Percentiles rank a stretch among this genome's conserved stretches.
phyloP scores from a whole-genome alignment of 192 early-diverging fungal species.

The Haplosporangium gracile region DNA sequence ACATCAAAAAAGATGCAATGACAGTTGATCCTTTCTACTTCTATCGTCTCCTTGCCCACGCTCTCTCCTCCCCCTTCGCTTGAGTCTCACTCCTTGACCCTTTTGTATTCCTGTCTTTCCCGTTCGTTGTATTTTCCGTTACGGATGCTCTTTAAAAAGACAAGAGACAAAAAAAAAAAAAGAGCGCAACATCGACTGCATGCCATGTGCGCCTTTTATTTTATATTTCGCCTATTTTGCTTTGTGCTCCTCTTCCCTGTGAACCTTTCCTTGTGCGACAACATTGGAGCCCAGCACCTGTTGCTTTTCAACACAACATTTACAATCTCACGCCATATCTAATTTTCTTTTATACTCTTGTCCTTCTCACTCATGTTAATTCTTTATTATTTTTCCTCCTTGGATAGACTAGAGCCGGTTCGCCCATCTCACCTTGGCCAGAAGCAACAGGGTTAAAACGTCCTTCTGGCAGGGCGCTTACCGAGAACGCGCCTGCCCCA shows the following conservation, averaged over 20 bases:
- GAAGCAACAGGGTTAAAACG: not conserved
- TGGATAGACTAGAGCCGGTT: constrained; percentile 41
- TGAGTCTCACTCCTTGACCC: not conserved
- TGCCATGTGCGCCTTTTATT: constrained; percentile 11
- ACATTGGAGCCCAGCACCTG: constrained; percentile 5
- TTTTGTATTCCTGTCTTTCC: not conserved
- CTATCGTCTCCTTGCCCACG: too few species aligned
- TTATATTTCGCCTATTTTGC: not conserved
- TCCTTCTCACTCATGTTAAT: too few species aligned
- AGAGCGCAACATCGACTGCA: constrained; percentile 4
- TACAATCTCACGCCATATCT: constrained; percentile 4
- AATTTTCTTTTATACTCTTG: not conserved
- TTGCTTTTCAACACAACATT: not conserved
- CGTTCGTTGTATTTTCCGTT: not conserved
- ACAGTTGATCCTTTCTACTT: not conserved
- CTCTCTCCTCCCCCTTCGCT: too few species aligned
- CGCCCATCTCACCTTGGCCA: constrained; percentile 16
- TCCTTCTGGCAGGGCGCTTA: not conserved
- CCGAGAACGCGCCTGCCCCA: constrained; percentile 2
- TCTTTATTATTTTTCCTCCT: not conserved
- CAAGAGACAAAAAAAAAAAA: not conserved
- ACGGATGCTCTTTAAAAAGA: not conserved
- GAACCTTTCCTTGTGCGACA: constrained; percentile 5
- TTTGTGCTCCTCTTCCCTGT: not conserved
- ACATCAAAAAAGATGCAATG: not conserved